Evolutionary conservation across 768 basidiomycete genomes (phyloP).

Genomic region (Mycena floridula): DNA sequence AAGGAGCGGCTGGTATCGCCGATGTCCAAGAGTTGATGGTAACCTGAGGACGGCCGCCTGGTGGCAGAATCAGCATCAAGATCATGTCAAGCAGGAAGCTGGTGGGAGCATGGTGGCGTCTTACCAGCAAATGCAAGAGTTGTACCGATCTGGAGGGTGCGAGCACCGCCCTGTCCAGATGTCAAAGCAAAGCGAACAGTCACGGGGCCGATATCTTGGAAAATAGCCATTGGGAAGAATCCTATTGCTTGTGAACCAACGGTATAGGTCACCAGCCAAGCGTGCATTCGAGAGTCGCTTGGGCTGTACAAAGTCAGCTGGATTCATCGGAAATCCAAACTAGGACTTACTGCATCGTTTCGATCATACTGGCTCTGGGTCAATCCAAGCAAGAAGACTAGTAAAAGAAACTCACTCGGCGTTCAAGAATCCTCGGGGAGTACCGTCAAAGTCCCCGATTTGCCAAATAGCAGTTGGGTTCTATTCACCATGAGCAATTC

Average conservation of each 20-base stretch:
- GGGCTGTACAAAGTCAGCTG: slow-evolving; percentile 15
- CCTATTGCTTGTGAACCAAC: slow-evolving; percentile 20
- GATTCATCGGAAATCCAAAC: background rate
- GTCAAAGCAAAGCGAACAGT: slow-evolving; percentile 22
- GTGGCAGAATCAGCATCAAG: background rate
- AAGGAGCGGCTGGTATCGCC: slow-evolving; percentile 23
- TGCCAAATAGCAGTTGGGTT: slow-evolving; percentile 26
- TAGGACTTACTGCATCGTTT: slow-evolving; percentile 26
- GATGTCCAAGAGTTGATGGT: slow-evolving; percentile 24
- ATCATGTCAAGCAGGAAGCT: background rate
- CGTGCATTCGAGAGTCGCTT: slow-evolving; percentile 26
- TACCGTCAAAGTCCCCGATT: slow-evolving; percentile 31
- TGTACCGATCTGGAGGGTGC: slow-evolving; percentile 29
- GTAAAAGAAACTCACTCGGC: slow-evolving; percentile 21
- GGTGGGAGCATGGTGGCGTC: background rate
- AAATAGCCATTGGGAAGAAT: slow-evolving; percentile 30
- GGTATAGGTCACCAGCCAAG: slow-evolving; percentile 28
- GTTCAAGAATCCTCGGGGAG: slow-evolving; percentile 29
- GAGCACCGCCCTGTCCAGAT: slow-evolving; percentile 26
- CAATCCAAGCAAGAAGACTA: background rate
- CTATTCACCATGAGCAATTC: slow-evolving; percentile 7
- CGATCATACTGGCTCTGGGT: slow-evolving; percentile 20
- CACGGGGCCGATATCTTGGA: slow-evolving; percentile 28
- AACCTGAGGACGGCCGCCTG: slow-evolving; percentile 27
- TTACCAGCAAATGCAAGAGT: slow-evolving; percentile 30